These are phyloP conservation scores for Didymella pomorum DNA, from an alignment of 2,329 filamentous ascomycete species.

Conservation along the genomic window DNA sequence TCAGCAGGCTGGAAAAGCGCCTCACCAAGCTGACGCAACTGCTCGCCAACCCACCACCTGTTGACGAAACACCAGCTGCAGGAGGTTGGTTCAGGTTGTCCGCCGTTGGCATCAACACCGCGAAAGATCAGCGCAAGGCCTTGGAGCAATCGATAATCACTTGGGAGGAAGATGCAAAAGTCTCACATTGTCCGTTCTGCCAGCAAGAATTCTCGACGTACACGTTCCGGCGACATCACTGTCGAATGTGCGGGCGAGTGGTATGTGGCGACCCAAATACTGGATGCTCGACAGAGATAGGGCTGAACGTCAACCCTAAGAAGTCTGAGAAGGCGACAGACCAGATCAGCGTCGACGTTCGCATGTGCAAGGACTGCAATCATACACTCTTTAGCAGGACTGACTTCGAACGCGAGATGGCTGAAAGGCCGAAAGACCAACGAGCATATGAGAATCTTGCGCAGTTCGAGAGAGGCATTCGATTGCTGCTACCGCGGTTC, in stretches of 20 bases:
- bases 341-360: slow-evolving; percentile 77
- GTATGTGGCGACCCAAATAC: slow-evolving; percentile 90
- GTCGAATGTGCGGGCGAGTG: slow-evolving; percentile 89
- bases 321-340: slow-evolving; percentile 55
- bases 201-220: slow-evolving; percentile 95
- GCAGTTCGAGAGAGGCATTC: slow-evolving; percentile 89
- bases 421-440: slow-evolving; percentile 74
- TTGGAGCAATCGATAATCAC: slow-evolving; percentile 92
- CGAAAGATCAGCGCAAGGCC: slow-evolving; percentile 76
- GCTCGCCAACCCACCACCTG: slow-evolving; percentile 74
- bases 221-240: slow-evolving; percentile 93
- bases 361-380: slow-evolving; percentile 92
- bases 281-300: slow-evolving; percentile 83
- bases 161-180: slow-evolving; percentile 90
- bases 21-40: slow-evolving; percentile 88
- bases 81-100: slow-evolving; percentile 63
- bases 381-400: slow-evolving; percentile 73
- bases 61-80: slow-evolving; percentile 63
- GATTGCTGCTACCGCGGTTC: slow-evolving; percentile 81
- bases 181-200: slow-evolving; percentile 87
- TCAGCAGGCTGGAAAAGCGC: slow-evolving; percentile 88
- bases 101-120: slow-evolving; percentile 48
- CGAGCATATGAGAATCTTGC: slow-evolving; percentile 82
- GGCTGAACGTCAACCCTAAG: slow-evolving; percentile 70
- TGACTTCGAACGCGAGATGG: slow-evolving; percentile 77